phyloP scores from a whole-genome alignment of 2,329 filamentous ascomycete species.

The Cryphonectria parasitica region DNA sequence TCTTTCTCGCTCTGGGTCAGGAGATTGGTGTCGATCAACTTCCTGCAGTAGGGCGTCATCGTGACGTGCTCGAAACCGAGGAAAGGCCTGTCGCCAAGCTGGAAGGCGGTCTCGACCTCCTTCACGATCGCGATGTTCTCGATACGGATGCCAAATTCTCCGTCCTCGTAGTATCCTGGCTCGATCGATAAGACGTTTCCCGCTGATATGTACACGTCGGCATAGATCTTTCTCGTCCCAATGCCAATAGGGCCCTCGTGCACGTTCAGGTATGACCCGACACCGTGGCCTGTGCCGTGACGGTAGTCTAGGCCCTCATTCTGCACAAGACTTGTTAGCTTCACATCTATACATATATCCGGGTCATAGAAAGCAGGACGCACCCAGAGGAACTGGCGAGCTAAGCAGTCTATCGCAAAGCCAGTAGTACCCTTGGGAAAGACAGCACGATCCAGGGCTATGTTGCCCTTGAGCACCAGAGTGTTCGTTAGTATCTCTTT shows the following conservation, averaged over 20 bases:
- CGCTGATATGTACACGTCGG: slow-evolving; percentile 85
- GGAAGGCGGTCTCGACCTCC: slow-evolving; percentile 83
- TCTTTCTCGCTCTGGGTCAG: slow-evolving; percentile 75
- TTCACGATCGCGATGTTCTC: slow-evolving; percentile 94
- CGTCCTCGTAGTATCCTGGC: slow-evolving; percentile 96
- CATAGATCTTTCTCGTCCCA: slow-evolving; percentile 87
- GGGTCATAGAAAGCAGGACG: slow-evolving; percentile 32
- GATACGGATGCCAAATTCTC: slow-evolving; percentile 90
- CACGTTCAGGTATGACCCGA: slow-evolving; percentile 94
- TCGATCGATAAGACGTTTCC: slow-evolving; percentile 97
- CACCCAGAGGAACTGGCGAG: slow-evolving; percentile 91
- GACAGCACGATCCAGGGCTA: slow-evolving; percentile 80
- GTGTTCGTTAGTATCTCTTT: slow-evolving; percentile 91
- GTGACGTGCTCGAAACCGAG: slow-evolving; percentile 96
- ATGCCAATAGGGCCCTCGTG: slow-evolving; percentile 98
- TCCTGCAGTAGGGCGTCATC: slow-evolving; percentile 92
- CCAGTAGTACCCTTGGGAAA: slow-evolving; percentile 97
- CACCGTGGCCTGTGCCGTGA: slow-evolving; percentile 94
- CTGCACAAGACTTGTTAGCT: slow-evolving; percentile 41
- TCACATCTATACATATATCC: neutral
- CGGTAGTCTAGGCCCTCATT: slow-evolving; percentile 88
- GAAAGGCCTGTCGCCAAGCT: slow-evolving; percentile 92
- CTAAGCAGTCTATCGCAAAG: slow-evolving; percentile 85
- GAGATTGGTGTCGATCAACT: slow-evolving; percentile 76
- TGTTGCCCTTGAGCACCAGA: slow-evolving; percentile 91